phyloP scores from a whole-genome alignment of 2,329 filamentous ascomycete genomes.

The Trichophyton mentagrophytes region DNA sequence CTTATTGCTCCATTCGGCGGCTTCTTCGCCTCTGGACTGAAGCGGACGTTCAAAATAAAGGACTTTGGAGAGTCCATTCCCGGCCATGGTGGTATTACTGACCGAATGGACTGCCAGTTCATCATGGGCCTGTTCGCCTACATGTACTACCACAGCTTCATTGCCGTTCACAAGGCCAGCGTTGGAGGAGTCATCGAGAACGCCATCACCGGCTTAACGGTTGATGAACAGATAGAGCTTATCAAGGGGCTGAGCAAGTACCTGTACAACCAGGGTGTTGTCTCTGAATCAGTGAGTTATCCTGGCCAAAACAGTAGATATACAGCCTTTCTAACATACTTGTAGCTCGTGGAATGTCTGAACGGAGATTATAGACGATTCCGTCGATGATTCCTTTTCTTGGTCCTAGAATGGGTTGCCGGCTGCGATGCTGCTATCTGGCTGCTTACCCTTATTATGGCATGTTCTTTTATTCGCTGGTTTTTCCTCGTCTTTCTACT shows the following conservation, averaged over 20 bases:
- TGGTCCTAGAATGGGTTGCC: not conserved
- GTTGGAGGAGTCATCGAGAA: slow-evolving; percentile 81
- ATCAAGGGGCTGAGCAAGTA: slow-evolving; percentile 51
- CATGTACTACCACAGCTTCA: slow-evolving; percentile 98
- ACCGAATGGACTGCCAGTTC: slow-evolving; percentile 99
- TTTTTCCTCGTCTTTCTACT: not conserved
- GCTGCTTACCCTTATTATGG: not conserved
- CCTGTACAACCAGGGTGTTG: slow-evolving; percentile 49
- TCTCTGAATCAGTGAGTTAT: slow-evolving; percentile 40
- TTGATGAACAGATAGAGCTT: slow-evolving; percentile 80
- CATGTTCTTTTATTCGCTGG: not conserved
- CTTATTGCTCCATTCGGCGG: slow-evolving; percentile 94
- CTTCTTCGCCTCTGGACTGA: slow-evolving; percentile 94
- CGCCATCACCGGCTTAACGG: slow-evolving; percentile 74
- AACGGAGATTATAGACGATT: slow-evolving; percentile 22
- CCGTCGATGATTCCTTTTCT: slow-evolving; percentile 13
- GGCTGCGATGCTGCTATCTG: not conserved
- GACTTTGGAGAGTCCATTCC: slow-evolving; percentile 98
- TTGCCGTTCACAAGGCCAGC: slow-evolving; percentile 72
- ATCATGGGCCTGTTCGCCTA: slow-evolving; percentile 99
- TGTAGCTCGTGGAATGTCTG: slow-evolving; percentile 27
- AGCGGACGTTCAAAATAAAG: slow-evolving; percentile 99
- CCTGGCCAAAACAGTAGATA: not conserved
- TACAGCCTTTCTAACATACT: slow-evolving; percentile 12
- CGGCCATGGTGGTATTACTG: slow-evolving; percentile 93